Evolutionary conservation across 352 stramenopile species (phyloP), one percentile per base, ranked within the genome.

Genomic region (Elongisporangium undulatum): DNA sequence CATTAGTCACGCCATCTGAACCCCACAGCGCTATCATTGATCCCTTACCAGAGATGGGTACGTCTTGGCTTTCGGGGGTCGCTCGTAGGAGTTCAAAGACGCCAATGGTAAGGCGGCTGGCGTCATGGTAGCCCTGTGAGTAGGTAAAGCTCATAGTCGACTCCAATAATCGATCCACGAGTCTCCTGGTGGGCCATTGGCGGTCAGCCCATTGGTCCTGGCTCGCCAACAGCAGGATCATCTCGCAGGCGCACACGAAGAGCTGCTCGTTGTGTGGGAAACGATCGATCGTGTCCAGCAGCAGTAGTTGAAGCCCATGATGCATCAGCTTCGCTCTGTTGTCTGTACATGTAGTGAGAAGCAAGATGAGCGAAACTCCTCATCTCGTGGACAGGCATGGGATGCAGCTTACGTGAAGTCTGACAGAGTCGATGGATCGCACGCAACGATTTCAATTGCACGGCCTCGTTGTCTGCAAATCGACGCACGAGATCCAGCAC

Each of bases 391-490:
- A 34, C 3, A 34, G 3, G 24, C 24, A 41, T 2, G 13, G 29
- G 13, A 15, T 13, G 24, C 5, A 41, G 8, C 29, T 41, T 41
- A 41, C 29, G 5, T 41, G 29, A 9, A 9, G 29, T 41, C 29
- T 41, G 29, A 13, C 29, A 41, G 29, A 41, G 29, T 13, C 9
- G 29, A 41, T 41, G 9, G 29, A 41, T 41, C 0, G 70, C 62
- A 10, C 61, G 56, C 49, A 78, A 16, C 19, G 64, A 52, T 55
- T 61, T 52, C 45, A 53, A 50, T 56, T 74, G 70, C 29, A 78
- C 49, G 8, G 15, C 29, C 17, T 68, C 64, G 24, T 73, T 71
- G n/a, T 26, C 39, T 9, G 59, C 53, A 53, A 73, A 73, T 51
- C 61, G 70, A 3, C 59, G 64, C 51, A 63, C 34, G 51, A 75